Conservation (phyloP, 129 eudicot genomes). For the Tanacetum coccineum region DNA sequence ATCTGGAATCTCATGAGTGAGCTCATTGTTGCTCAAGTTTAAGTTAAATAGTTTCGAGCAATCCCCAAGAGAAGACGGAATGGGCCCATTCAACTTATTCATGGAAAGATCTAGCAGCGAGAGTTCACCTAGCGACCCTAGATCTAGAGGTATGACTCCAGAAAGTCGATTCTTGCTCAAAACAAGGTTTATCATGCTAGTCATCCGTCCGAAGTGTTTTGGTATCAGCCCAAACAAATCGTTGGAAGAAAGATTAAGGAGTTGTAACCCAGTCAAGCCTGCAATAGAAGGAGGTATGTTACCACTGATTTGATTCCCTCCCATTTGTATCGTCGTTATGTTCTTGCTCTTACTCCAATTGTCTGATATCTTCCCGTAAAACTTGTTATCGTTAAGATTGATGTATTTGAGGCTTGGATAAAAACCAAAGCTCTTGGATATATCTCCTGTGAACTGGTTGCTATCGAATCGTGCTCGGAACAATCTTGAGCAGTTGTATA, state of each 20-base stretch:
- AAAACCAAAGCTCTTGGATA: constrained; percentile 36
- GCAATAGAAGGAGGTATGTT: constrained; percentile 38
- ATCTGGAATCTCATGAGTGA: no score
- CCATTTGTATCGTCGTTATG: no score
- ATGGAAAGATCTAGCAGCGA: no score
- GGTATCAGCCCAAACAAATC: constrained; percentile 27
- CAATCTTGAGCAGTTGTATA: constrained; percentile 40
- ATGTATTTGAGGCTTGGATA: constrained; percentile 31
- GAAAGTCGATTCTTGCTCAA: constrained; percentile 25
- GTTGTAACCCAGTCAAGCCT: constrained; percentile 6
- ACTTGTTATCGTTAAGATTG: constrained; percentile 20
- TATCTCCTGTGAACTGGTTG: constrained; percentile 31
- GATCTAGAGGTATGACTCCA: no score
- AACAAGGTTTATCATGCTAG: constrained; percentile 19
- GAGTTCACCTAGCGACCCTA: no score
- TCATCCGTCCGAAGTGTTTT: constrained; percentile 16
- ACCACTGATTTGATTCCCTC: constrained; percentile 23
- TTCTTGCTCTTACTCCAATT: constrained; percentile 37
- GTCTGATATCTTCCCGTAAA: constrained; percentile 29
- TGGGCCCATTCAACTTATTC: no score
- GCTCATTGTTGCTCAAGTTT: no score
- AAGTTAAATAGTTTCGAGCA: no score
- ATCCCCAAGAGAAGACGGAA: no score
- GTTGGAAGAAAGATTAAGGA: no score
- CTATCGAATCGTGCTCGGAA: constrained; percentile 28